Conservation (phyloP, 768 basidiomycete genomes). For the Russula olivacea region DNA sequence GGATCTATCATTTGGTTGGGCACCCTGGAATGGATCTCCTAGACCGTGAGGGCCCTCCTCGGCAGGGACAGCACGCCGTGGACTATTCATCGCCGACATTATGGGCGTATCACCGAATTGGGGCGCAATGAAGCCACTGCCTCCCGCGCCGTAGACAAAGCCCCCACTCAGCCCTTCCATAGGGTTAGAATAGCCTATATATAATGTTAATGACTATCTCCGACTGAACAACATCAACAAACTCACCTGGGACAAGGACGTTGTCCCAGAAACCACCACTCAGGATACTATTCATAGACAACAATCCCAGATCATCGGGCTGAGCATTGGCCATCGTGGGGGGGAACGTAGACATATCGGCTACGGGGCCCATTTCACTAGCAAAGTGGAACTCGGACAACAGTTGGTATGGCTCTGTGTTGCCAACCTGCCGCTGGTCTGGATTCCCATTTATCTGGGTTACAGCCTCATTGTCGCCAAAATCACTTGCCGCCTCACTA, state of each 20-base stretch:
- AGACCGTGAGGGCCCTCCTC: conserved; percentile 28
- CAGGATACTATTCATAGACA: conserved; percentile 81
- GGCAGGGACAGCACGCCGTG: conserved; percentile 27
- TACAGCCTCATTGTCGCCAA: conserved; percentile 7
- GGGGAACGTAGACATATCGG: conserved; percentile 78
- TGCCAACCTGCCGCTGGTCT: conserved; percentile 8
- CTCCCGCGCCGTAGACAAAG: conserved; percentile 79
- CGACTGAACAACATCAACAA: conserved; percentile 5
- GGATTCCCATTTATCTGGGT: conserved; percentile 17
- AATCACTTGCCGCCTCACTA: conserved; percentile 16
- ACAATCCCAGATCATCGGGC: conserved; percentile 38
- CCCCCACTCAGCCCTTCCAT: conserved; percentile 82
- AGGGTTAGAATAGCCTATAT: conserved; percentile 65
- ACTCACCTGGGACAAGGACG: conserved; percentile 77
- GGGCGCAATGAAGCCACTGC: conserved; percentile 79
- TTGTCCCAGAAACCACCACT: conserved; percentile 83
- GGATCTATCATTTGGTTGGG: conserved; percentile 10
- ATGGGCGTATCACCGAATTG: conserved; percentile 53
- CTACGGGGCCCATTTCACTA: conserved; percentile 80
- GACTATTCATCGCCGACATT: conserved; percentile 50
- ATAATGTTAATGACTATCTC: conserved; percentile 8
- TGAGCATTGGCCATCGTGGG: conserved; percentile 71
- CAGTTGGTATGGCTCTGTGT: conserved; percentile 17
- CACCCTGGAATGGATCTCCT: conserved; percentile 14
- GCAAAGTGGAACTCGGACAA: conserved; percentile 64